Base-by-base conservation (phyloP, 176 grass and related monocot genomes). In the Avena sativa region DNA sequence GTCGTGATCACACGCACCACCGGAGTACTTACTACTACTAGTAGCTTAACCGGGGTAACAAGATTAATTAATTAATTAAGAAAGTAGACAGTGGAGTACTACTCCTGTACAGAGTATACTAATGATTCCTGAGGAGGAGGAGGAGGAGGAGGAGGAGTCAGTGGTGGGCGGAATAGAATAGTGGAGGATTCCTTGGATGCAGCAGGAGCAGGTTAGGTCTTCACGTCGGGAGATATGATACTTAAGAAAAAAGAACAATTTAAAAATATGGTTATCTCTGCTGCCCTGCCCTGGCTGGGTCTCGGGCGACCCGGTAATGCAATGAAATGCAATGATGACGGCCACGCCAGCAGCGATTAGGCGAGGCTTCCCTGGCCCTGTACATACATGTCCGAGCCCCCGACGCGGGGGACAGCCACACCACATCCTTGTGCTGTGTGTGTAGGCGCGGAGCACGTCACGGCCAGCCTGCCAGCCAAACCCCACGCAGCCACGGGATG, bases 151-250 rank as follows among this genome's bases (percentile, higher is more conserved):
- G 32, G 32, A 34, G 32, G 0, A 76, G 73, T 76, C 34, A 25
- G 66, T 57, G 30, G 36, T 14, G 0, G 6, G 14, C 6, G 4
- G 72, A 10, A 7, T 79, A 79, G 17, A 76, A 55, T 76, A 76
- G 5, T 12, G 1, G 7, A 5, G 43, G 89, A 88, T 84, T 85
- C 89, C 81, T 91, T 88, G 81, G 86, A 91, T 11, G 89, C 49
- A 70, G 77, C 28, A 59, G 78, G 8, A 28, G 38, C 38, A 44
- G 46, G 74, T 51, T 88, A 77, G 81, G 77, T 88, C 43, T 46
- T 85, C 86, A 25, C 60, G 76, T 71, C 20, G 76, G 85, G 51
- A 62, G 86, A 43, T 43, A 43, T 43, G 6, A 6, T 43, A 75
- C 5, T 43, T 2, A n/a, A 7, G 4, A 32, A 4, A 32, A 32